Conservation (phyloP, 192 early-diverging fungal species). For the Backusella westeae region DNA sequence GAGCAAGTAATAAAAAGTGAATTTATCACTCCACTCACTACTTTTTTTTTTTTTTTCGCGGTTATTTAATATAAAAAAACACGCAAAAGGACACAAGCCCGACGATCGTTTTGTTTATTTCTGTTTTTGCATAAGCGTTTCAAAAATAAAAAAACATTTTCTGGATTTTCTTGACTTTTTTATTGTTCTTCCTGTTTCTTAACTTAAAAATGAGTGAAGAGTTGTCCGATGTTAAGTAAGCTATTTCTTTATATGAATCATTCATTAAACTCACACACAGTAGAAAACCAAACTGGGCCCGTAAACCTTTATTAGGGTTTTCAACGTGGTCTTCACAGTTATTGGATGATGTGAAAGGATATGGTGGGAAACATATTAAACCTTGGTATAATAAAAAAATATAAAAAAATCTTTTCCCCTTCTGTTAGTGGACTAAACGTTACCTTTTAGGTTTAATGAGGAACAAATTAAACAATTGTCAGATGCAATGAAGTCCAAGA, state of each 20-base stretch:
- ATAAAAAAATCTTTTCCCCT: too few relatives aligned
- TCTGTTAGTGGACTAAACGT: not conserved
- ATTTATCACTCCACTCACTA: not conserved
- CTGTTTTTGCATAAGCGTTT: not conserved
- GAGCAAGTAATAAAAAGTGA: too few relatives aligned
- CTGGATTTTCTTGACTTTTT: not conserved
- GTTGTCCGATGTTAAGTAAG: not conserved
- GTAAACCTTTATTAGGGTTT: slow-evolving; percentile 30
- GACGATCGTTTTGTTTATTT: not conserved
- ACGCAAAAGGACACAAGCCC: not conserved
- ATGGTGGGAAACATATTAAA: slow-evolving; percentile 25
- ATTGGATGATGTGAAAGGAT: slow-evolving; percentile 29
- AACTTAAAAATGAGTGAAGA: too few relatives aligned
- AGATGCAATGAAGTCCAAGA: slow-evolving; percentile 23
- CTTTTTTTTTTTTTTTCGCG: not conserved
- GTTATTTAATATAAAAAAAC: not conserved
- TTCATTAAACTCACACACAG: too few relatives aligned
- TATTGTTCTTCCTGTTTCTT: not conserved
- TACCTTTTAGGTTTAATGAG: slow-evolving; percentile 30
- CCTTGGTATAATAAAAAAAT: slow-evolving; percentile 35
- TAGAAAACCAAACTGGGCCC: slow-evolving; percentile 12
- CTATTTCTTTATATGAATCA: not conserved
- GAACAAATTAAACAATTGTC: slow-evolving; percentile 27
- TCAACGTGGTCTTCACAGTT: slow-evolving; percentile 37
- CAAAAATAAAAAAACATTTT: not conserved